These are phyloP conservation scores for Sporobolomyces roseus DNA, from an alignment of 768 basidiomycete genomes.

Conservation along the genomic window DNA sequence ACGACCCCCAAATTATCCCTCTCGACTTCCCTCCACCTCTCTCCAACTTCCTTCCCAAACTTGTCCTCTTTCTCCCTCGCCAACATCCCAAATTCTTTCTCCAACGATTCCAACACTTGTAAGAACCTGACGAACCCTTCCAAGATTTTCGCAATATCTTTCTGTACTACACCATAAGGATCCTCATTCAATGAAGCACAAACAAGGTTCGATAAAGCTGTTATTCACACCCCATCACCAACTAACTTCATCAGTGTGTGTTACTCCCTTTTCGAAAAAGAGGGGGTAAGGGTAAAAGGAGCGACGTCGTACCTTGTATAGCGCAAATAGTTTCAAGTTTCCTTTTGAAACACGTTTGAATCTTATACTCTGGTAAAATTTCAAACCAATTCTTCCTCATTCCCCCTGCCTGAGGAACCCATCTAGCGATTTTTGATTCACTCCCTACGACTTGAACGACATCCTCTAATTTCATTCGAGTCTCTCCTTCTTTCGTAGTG, in stretches of 20 bases:
- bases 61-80: slow-evolving; percentile 15
- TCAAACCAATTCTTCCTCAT: slow-evolving; percentile 7
- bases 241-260: no score
- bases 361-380: slow-evolving; percentile 10
- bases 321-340: slow-evolving; percentile 26
- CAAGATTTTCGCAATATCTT: slow-evolving; percentile 74
- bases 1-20: slow-evolving; percentile 23
- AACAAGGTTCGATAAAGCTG: slow-evolving; percentile 66
- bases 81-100: slow-evolving; percentile 55
- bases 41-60: background rate
- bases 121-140: slow-evolving; percentile 71
- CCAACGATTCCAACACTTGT: slow-evolving; percentile 63
- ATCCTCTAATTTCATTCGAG: background rate
- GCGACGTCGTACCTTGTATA: slow-evolving; percentile 29
- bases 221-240: background rate
- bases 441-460: slow-evolving; percentile 10
- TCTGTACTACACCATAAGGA: slow-evolving; percentile 74
- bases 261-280: no score
- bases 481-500: background rate
- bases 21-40: slow-evolving; percentile 19
- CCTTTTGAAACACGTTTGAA: slow-evolving; percentile 9
- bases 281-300: background rate
- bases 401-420: slow-evolving; percentile 16
- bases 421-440: slow-evolving; percentile 14
- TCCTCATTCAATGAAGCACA: slow-evolving; percentile 75